Conservation (phyloP, 352 stramenopile genomes). For the Phytophthora cryptogea region DNA sequence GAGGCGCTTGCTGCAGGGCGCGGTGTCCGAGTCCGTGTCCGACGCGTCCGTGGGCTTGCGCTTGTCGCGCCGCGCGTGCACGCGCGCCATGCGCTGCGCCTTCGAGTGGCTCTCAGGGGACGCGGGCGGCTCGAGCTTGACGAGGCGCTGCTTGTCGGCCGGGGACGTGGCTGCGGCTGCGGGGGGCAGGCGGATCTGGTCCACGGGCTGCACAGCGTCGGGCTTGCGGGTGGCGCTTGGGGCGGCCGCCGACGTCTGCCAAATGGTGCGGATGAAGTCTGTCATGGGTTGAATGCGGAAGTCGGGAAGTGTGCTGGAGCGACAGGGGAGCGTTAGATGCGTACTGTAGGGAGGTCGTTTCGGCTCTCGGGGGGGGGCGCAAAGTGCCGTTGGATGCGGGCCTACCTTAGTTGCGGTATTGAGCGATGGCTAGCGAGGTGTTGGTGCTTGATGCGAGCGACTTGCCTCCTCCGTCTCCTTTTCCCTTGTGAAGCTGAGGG, state of each 20-base stretch:
- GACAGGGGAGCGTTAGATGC: constrained; percentile 20
- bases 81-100: constrained; percentile 66
- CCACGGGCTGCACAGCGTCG: constrained; percentile 48
- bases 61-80: constrained; percentile 80
- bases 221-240: constrained; percentile 28
- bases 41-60: constrained; percentile 50
- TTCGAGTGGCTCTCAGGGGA: constrained; percentile 42
- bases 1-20: constrained; percentile 64
- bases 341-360: constrained; percentile 23
- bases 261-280: constrained; percentile 80
- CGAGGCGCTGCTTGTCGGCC: constrained; percentile 39
- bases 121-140: constrained; percentile 60
- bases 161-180: constrained; percentile 23
- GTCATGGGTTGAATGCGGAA: constrained; percentile 48
- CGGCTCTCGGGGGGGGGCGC: constrained; percentile 1
- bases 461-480: constrained; percentile 34
- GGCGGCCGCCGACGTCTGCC: constrained; percentile 35
- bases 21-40: not conserved
- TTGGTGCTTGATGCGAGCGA: not conserved
- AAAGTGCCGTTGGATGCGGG: constrained; percentile 21
- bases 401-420: constrained; percentile 24
- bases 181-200: constrained; percentile 66
- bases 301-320: constrained; percentile 28
- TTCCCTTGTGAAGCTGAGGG: constrained; percentile 29
- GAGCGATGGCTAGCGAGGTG: not conserved